A percentile compares a stretch with the other conserved stretches of the same genome.
Evolutionary conservation across 2,329 filamentous ascomycete species (phyloP).

Genomic region (Phaeosphaeria sp.): DNA sequence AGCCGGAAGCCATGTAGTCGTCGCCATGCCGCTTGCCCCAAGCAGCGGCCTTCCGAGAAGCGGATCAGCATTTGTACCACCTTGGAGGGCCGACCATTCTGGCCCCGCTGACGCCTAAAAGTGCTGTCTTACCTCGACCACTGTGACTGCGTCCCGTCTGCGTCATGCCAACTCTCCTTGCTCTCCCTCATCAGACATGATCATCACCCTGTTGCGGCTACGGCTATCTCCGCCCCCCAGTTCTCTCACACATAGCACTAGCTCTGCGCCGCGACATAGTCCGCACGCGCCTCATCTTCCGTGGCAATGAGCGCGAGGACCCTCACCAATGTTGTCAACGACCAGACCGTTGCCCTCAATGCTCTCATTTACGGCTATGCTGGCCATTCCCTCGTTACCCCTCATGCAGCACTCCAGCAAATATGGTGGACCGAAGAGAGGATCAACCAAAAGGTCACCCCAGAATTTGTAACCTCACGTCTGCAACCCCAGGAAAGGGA

Average conservation of each 20-base stretch:
- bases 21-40: conserved; percentile 45
- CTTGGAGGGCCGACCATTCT: conserved; percentile 33
- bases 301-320: conserved; percentile 46
- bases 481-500: conserved; percentile 68
- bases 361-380: conserved; percentile 59
- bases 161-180: conserved; percentile 12
- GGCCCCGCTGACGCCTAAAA: conserved; percentile 42
- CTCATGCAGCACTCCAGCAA: conserved; percentile 56
- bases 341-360: conserved; percentile 55
- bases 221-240: conserved; percentile 24
- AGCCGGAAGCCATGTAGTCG: conserved; percentile 39
- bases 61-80: conserved; percentile 36
- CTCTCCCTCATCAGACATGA: conserved; percentile 32
- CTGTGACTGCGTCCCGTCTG: conserved; percentile 9
- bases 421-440: conserved; percentile 75
- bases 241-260: conserved; percentile 8
- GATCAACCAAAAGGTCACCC: conserved; percentile 73
- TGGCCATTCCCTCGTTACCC: conserved; percentile 58
- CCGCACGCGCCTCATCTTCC: conserved; percentile 1
- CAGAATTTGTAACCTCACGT: conserved; percentile 69
- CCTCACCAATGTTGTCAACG: conserved; percentile 50
- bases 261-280: background rate
- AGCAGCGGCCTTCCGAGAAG: conserved; percentile 25
- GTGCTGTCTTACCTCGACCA: conserved; percentile 31
- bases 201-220: conserved; percentile 22